Evolutionary conservation across 768 basidiomycete species (phyloP).

Genomic region (Termitomyces sp.): DNA sequence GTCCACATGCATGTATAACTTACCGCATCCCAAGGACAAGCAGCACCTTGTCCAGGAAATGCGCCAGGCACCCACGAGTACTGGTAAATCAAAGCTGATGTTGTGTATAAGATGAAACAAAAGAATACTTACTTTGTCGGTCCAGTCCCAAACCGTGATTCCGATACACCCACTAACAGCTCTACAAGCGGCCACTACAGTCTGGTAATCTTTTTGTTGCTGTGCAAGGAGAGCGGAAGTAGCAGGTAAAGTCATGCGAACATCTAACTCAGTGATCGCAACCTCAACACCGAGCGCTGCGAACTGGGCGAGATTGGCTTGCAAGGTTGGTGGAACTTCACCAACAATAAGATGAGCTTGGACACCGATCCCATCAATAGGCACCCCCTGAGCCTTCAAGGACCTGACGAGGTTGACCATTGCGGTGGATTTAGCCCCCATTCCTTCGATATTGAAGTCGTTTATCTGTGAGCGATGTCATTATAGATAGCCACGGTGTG

Average conservation of each 20-base stretch:
- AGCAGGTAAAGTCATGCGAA: conserved; percentile 51
- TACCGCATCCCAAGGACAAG: conserved; percentile 33
- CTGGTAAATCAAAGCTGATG: conserved; percentile 1
- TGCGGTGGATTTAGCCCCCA: conserved; percentile 49
- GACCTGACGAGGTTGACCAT: conserved; percentile 48
- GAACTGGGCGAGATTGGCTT: conserved; percentile 45
- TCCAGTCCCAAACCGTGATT: conserved; percentile 42
- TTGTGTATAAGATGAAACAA: not conserved
- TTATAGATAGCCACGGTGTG: not conserved
- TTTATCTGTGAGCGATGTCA: conserved; percentile 23
- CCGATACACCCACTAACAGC: conserved; percentile 36
- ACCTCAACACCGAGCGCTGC: conserved; percentile 60
- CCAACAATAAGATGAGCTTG: conserved; percentile 60
- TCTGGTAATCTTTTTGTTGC: conserved; percentile 54
- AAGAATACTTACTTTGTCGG: conserved; percentile 13
- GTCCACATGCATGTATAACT: not conserved
- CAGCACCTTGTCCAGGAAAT: conserved; percentile 34
- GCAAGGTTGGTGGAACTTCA: conserved; percentile 42
- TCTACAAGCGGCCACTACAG: conserved; percentile 51
- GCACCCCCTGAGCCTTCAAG: conserved; percentile 41
- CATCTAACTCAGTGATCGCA: conserved; percentile 66
- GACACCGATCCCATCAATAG: conserved; percentile 59
- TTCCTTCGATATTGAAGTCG: conserved; percentile 37
- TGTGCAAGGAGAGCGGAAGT: conserved; percentile 44
- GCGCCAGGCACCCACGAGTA: conserved; percentile 36